Conservation (phyloP, 2,329 filamentous ascomycete species). For the Sarocladiaceae sp. region DNA sequence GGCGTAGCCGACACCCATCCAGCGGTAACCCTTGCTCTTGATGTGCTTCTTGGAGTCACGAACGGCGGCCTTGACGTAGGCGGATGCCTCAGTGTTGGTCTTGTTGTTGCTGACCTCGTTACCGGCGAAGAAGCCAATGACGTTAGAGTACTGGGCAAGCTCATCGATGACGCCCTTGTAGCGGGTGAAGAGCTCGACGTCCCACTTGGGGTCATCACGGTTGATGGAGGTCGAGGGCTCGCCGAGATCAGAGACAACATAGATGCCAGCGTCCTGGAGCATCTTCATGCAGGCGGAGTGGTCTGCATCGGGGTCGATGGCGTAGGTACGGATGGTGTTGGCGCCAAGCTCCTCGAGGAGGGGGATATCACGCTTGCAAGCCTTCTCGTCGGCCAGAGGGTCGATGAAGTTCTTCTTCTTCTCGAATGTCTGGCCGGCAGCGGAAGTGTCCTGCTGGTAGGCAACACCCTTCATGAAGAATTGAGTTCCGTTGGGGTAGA, state of each 20-base stretch:
- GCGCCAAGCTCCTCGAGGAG: conserved; percentile 71
- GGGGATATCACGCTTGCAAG: conserved; percentile 81
- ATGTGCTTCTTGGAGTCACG: conserved; percentile 96
- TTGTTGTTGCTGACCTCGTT: conserved; percentile 91
- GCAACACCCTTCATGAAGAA: conserved; percentile 87
- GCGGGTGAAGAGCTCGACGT: conserved; percentile 66
- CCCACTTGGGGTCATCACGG: conserved; percentile 73
- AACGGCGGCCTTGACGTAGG: conserved; percentile 95
- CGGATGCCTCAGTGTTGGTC: conserved; percentile 84
- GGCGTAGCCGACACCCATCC: conserved; percentile 87
- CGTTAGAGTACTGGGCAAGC: conserved; percentile 78
- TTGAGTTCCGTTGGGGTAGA: conserved; percentile 66
- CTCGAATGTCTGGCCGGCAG: conserved; percentile 44
- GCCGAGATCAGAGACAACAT: conserved; percentile 85
- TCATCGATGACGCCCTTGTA: conserved; percentile 82
- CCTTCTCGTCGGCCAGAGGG: conserved; percentile 65
- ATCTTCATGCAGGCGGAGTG: conserved; percentile 81
- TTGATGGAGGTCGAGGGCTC: conserved; percentile 80
- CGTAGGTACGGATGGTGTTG: conserved; percentile 94
- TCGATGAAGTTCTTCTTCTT: conserved; percentile 61
- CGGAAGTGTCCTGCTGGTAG: conserved; percentile 76
- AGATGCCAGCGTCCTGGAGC: conserved; percentile 82
- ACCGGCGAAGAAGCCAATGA: conserved; percentile 95
- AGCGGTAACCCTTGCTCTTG: conserved; percentile 69
- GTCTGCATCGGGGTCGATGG: conserved; percentile 71